A percentile compares a stretch with the other conserved stretches of the same genome.
These are phyloP conservation scores for Solanum chacoense DNA, from an alignment of 305 asterid genomes.

Conservation along the genomic window DNA sequence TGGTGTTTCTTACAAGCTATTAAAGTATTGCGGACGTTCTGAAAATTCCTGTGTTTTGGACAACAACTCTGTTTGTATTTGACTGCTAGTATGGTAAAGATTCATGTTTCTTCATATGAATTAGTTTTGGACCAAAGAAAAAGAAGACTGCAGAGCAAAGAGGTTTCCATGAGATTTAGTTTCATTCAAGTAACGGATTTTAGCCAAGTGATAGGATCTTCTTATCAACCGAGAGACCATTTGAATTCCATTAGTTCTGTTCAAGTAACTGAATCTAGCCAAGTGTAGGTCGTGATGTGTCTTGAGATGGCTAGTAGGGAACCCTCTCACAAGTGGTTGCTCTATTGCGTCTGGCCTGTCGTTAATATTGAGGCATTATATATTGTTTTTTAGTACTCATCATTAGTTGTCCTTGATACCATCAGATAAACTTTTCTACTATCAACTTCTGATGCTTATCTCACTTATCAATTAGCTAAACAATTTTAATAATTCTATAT, in stretches of 20 bases:
- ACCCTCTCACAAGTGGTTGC: neutral
- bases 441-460: neutral
- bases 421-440: neutral
- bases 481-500: neutral
- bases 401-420: neutral
- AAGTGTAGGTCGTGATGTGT: neutral
- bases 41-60: neutral
- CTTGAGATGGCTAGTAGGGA: neutral
- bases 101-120: neutral
- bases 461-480: neutral
- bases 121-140: neutral
- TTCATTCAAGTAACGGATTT: neutral
- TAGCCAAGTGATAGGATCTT: neutral
- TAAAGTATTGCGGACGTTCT: neutral
- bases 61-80: neutral
- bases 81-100: neutral
- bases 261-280: neutral
- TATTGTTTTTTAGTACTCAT: neutral
- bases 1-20: neutral
- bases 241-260: neutral
- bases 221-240: neutral
- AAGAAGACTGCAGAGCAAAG: neutral
- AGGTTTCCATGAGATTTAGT: neutral
- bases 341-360: neutral
- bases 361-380: neutral